Percentiles rank a stretch among this genome's conserved stretches.
phyloP scores from a whole-genome alignment of 2,329 filamentous ascomycete genomes.

The Elsinoe perseae region DNA sequence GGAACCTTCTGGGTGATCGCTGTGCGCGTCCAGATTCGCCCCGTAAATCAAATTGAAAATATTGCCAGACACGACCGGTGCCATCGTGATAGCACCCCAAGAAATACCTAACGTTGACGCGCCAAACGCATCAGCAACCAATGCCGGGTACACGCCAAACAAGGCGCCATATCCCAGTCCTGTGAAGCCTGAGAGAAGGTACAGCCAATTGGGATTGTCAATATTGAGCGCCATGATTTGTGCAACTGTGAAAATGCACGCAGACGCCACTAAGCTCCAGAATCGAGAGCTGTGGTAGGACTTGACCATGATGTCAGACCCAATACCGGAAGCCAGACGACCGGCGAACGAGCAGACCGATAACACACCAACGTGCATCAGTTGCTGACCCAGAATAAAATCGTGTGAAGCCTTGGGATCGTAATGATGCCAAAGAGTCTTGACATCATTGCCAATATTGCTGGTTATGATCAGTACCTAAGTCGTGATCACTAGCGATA shows the following conservation, averaged over 20 bases:
- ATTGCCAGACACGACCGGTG: conserved; percentile 80
- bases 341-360: conserved; percentile 81
- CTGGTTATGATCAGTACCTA: conserved; percentile 42
- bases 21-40: conserved; percentile 69
- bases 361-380: conserved; percentile 90
- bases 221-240: conserved; percentile 71
- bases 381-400: conserved; percentile 72
- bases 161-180: conserved; percentile 88
- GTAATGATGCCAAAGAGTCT: conserved; percentile 80
- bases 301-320: conserved; percentile 84
- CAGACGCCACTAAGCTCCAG: conserved; percentile 80
- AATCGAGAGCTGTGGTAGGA: conserved; percentile 70
- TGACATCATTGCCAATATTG: conserved; percentile 84
- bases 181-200: conserved; percentile 71
- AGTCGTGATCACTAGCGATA: not conserved
- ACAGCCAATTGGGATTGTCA: conserved; percentile 67
- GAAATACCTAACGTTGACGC: conserved; percentile 85
- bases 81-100: conserved; percentile 91
- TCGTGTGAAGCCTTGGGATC: conserved; percentile 63
- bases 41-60: conserved; percentile 92
- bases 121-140: conserved; percentile 81
- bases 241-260: conserved; percentile 67
- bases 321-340: conserved; percentile 66
- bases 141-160: conserved; percentile 87
- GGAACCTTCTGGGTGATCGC: conserved; percentile 40